Evolutionary conservation across 306 rosid genomes (phyloP).

Genomic region (Datisca glomerata): DNA sequence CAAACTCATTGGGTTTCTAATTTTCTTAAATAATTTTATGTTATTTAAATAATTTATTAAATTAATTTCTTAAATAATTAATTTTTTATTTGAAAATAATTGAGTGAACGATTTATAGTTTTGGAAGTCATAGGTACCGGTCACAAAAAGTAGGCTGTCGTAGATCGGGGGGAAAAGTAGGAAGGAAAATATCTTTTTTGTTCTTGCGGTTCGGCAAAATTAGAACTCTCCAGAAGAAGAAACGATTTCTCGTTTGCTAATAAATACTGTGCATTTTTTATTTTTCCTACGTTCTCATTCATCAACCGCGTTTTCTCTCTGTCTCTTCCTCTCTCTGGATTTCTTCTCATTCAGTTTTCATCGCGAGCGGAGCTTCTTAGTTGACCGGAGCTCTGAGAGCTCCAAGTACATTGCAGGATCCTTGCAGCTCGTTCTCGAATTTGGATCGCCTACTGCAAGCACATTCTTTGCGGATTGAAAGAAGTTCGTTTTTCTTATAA

Average conservation of each 20-base stretch:
- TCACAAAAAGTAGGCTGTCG: too few relatives aligned
- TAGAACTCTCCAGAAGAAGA: conserved; percentile 5
- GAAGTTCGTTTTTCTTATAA: conserved; percentile 28
- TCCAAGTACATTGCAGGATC: not conserved
- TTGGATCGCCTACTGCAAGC: conserved; percentile 8
- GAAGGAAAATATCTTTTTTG: conserved; percentile 7
- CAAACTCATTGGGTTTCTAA: too few relatives aligned
- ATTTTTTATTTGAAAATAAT: too few relatives aligned
- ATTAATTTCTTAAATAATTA: too few relatives aligned
- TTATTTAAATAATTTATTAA: too few relatives aligned
- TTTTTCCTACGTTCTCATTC: not conserved
- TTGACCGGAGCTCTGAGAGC: not conserved
- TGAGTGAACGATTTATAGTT: too few relatives aligned
- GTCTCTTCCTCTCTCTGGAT: not conserved
- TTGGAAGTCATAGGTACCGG: too few relatives aligned
- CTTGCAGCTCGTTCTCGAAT: not conserved
- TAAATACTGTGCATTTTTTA: conserved; percentile 4
- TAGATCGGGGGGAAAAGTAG: too few relatives aligned
- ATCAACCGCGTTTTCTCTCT: not conserved
- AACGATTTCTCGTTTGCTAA: conserved; percentile 1
- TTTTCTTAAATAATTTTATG: too few relatives aligned
- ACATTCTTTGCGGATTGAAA: conserved; percentile 20
- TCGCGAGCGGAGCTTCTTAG: not conserved
- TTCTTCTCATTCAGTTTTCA: too few relatives aligned
- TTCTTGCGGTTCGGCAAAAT: not conserved